Evolutionary conservation across 352 stramenopile species (phyloP).

Genomic region (Pythium chondricola): DNA sequence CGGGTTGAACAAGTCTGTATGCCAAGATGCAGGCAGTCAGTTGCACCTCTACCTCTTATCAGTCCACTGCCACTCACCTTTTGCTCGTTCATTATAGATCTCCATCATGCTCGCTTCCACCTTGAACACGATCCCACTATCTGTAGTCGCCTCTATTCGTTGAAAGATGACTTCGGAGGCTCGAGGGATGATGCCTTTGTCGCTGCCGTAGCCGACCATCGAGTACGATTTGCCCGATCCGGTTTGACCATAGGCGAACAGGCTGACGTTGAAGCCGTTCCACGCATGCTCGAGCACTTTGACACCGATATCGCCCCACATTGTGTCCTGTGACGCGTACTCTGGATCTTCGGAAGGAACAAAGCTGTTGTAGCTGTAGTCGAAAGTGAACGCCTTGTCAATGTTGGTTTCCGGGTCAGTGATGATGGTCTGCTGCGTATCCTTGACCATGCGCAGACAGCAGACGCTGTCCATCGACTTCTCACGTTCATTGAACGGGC

Average conservation of each 20-base stretch:
- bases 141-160: conserved; percentile 48
- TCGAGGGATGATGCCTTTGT: conserved; percentile 81
- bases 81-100: conserved; percentile 87
- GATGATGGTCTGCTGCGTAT: conserved; percentile 80
- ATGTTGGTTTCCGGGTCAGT: conserved; percentile 67
- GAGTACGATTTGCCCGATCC: conserved; percentile 82
- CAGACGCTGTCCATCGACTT: conserved; percentile 60
- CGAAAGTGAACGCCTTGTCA: conserved; percentile 83
- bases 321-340: conserved; percentile 70
- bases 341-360: conserved; percentile 39
- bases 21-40: not conserved
- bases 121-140: conserved; percentile 63
- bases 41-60: not conserved
- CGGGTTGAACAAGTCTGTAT: conserved; percentile 86
- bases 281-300: conserved; percentile 86
- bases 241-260: conserved; percentile 87
- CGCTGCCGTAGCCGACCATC: conserved; percentile 79
- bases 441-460: conserved; percentile 76
- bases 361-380: conserved; percentile 89
- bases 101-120: conserved; percentile 89
- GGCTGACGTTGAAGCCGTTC: conserved; percentile 87
- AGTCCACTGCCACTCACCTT: conserved; percentile 41
- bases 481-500: conserved; percentile 79
- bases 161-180: conserved; percentile 82
- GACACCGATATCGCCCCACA: conserved; percentile 84